phyloP scores from a whole-genome alignment of 2,329 filamentous ascomycete species.

The Aspergillus fijiensis region DNA sequence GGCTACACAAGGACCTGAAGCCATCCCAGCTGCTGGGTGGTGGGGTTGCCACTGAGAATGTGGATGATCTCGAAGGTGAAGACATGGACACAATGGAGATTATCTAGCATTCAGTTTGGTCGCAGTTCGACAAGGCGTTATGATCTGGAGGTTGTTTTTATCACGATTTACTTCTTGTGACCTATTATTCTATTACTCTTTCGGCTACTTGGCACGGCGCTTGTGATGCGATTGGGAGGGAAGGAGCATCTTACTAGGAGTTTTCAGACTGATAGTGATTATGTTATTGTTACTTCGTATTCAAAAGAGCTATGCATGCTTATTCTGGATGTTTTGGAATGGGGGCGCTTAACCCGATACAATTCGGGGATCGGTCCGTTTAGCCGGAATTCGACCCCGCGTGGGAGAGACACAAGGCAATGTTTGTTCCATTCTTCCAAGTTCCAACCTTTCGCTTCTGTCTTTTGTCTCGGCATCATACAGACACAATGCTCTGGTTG shows the following conservation, averaged over 20 bases:
- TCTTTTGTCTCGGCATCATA: neutral
- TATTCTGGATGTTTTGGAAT: neutral
- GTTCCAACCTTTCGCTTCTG: too few species aligned
- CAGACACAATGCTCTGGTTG: neutral
- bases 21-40: constrained; percentile 29
- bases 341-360: neutral
- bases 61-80: constrained; percentile 47
- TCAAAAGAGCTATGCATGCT: neutral
- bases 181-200: neutral
- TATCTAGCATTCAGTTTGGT: neutral
- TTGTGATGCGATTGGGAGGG: neutral
- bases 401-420: neutral
- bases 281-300: neutral
- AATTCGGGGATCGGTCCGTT: constrained; percentile 17
- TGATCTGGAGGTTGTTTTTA: neutral
- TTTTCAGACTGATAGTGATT: neutral
- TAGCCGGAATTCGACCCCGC: constrained; percentile 5
- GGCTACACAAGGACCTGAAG: constrained; percentile 36
- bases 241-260: neutral
- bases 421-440: neutral
- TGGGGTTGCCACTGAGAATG: constrained; percentile 31
- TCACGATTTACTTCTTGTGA: constrained; percentile 6
- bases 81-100: constrained; percentile 51
- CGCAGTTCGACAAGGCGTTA: neutral
- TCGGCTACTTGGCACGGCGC: constrained; percentile 4